Conservation (phyloP, 768 basidiomycete species). For the Leccinum arenicola region DNA sequence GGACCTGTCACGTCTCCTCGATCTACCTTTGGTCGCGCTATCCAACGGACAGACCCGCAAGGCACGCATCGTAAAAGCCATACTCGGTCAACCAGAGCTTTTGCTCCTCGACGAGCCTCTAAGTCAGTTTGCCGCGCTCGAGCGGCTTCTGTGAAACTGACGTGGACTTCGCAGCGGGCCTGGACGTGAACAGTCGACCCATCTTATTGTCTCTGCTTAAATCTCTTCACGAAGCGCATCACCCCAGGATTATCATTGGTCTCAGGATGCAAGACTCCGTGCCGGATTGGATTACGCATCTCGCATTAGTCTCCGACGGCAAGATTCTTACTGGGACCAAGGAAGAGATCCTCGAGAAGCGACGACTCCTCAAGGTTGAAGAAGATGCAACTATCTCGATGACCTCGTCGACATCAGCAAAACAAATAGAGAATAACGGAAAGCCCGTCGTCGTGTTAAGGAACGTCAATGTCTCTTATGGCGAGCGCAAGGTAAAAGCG, state of each 20-base stretch:
- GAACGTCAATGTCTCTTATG: conserved; percentile 71
- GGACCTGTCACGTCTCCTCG: conserved; percentile 60
- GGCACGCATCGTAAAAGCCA: conserved; percentile 76
- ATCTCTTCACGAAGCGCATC: conserved; percentile 44
- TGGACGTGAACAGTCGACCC: conserved; percentile 63
- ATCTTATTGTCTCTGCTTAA: conserved; percentile 53
- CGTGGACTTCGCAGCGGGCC: conserved; percentile 55
- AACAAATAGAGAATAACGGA: conserved; percentile 15
- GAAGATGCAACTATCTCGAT: not conserved
- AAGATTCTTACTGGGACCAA: conserved; percentile 52
- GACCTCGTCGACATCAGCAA: not conserved
- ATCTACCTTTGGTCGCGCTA: conserved; percentile 79
- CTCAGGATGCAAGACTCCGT: conserved; percentile 68
- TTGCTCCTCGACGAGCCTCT: conserved; percentile 90
- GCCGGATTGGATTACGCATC: conserved; percentile 70
- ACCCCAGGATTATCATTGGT: conserved; percentile 63
- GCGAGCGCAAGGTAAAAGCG: conserved; percentile 48
- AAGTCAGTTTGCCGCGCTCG: conserved; percentile 44
- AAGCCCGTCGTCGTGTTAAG: conserved; percentile 57
- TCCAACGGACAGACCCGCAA: conserved; percentile 91
- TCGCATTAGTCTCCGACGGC: conserved; percentile 52
- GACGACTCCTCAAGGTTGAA: conserved; percentile 9
- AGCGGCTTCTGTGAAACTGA: not conserved
- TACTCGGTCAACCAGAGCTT: conserved; percentile 68
- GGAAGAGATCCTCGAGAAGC: conserved; percentile 39